Base-by-base conservation (phyloP, 2,329 filamentous ascomycete genomes). In the Mycocentrospora acerina region DNA sequence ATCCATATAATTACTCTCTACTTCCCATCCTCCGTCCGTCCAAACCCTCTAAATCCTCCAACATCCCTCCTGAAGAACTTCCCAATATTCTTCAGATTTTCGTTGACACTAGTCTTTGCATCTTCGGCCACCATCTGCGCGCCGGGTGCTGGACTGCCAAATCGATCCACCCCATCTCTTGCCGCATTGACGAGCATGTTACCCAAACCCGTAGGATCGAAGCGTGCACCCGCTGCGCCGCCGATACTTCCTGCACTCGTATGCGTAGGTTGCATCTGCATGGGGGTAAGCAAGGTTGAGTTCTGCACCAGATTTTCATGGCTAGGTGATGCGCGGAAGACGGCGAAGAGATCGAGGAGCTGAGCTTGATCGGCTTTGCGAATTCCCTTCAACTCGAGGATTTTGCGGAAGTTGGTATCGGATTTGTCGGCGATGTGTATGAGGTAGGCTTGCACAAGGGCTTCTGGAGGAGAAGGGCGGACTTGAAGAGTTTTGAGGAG, bases 401-500 rank as follows among this genome's bases (percentile, higher is more conserved):
- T 86, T 71, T 96, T 97, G 62, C 84, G 84, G 79, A 98, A 98
- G 70, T 98, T 98, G 58, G 82, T 80, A 64, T 97, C 93, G 48
- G 86, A 95, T 39, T 87, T 84, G 73, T 98, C 93, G 52, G 82
- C 90, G 51, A 98, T 93, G 70, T 97, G 93, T 67, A 97, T 95
- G 24, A 98, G 82, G 66, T 98, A 98, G 24, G 93, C 93, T 71
- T 97, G 91, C 0, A 98, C 90, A 3, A 98, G 80, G 2, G 88
- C 91, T 72, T 98, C 93, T 0, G 91, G 87, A 0, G 93, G 93
- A 4, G 86, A 88, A 2, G 90, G 83, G 18, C 88, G 88, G 32
- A 98, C 91, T 74, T 98, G 93, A 3, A 98, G 80, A 2, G 93
- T 97, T 70, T 98, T 98, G 56, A 98, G 84, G 15, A 98, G 79